phyloP scores from a whole-genome alignment of 805 yeast species.

The Ascoidea asiatica region DNA sequence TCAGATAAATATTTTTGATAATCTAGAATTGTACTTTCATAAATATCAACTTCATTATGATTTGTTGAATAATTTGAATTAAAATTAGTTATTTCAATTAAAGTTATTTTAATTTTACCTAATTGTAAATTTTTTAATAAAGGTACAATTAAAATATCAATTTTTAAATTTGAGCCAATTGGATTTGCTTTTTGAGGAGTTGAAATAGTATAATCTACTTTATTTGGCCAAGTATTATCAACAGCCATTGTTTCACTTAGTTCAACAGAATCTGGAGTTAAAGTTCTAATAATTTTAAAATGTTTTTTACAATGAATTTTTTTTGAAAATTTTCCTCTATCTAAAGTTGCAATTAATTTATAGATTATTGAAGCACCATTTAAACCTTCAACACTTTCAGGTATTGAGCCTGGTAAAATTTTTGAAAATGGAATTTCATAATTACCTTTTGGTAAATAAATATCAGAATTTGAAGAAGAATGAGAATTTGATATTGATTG shows the following conservation, averaged over 20 bases:
- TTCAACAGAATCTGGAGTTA: conserved; percentile 79
- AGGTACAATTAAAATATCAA: conserved; percentile 65
- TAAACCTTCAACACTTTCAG: conserved; percentile 84
- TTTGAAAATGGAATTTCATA: conserved; percentile 86
- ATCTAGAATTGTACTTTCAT: conserved; percentile 29
- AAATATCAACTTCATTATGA: conserved; percentile 45
- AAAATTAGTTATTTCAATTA: conserved; percentile 57
- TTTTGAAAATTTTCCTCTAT: conserved; percentile 65
- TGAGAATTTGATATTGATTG: neutral
- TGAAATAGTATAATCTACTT: conserved; percentile 79
- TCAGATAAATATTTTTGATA: neutral
- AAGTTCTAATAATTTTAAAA: conserved; percentile 70
- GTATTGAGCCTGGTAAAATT: conserved; percentile 68
- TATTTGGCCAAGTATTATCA: conserved; percentile 90
- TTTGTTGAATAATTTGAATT: conserved; percentile 42
- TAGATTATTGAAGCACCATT: conserved; percentile 67
- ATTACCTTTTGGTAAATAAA: conserved; percentile 35
- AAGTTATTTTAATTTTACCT: conserved; percentile 56
- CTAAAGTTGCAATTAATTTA: conserved; percentile 66
- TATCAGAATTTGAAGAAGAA: neutral
- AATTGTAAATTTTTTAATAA: conserved; percentile 65
- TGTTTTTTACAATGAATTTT: conserved; percentile 56
- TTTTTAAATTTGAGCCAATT: conserved; percentile 66
- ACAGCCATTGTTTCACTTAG: conserved; percentile 85
- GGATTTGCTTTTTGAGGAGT: conserved; percentile 85